phyloP scores from a whole-genome alignment of 1,284 basidiomycete genomes.

The Ganoderma boninense region DNA sequence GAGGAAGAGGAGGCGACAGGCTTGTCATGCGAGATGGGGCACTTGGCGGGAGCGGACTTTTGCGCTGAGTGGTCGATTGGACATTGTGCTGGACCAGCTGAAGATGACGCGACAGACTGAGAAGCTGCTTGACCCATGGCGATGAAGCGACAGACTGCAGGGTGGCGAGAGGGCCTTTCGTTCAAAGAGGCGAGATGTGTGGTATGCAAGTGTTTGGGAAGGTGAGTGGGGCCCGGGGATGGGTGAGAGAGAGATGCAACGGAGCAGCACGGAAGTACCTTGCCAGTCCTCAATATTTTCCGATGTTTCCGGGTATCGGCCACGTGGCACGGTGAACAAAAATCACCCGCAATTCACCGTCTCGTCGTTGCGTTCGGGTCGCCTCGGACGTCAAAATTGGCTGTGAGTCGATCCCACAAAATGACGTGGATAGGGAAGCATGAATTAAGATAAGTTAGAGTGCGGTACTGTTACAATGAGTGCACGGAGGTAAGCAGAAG shows the following conservation, averaged over 20 bases:
- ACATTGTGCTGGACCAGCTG: slow-evolving; percentile 43
- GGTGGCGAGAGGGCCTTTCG: background rate
- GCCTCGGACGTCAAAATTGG: background rate
- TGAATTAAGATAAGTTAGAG: slow-evolving; percentile 17
- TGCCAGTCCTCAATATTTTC: background rate
- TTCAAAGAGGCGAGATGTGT: slow-evolving; percentile 2
- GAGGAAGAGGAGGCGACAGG: slow-evolving; percentile 26
- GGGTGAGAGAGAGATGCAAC: slow-evolving; percentile 14
- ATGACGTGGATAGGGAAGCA: background rate
- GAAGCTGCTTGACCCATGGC: slow-evolving; percentile 40
- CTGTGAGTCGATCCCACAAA: background rate
- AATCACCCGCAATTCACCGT: background rate
- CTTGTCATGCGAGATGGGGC: slow-evolving; percentile 54
- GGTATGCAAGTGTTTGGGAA: background rate
- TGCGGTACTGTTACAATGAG: slow-evolving; percentile 26
- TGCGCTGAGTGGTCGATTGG: slow-evolving; percentile 48
- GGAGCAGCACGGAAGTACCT: slow-evolving; percentile 27
- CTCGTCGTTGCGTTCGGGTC: background rate
- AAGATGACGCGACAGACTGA: slow-evolving; percentile 34
- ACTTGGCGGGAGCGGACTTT: slow-evolving; percentile 43
- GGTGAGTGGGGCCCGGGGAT: slow-evolving; percentile 1
- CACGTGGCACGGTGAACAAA: background rate
- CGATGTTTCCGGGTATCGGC: slow-evolving; percentile 2
- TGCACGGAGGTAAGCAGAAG: slow-evolving; percentile 16
- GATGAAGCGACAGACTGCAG: background rate